Percentiles rank a stretch among this genome's conserved stretches.
Evolutionary conservation across 2,329 filamentous ascomycete genomes (phyloP).

Genomic region (Sporothrix euskadiensis): DNA sequence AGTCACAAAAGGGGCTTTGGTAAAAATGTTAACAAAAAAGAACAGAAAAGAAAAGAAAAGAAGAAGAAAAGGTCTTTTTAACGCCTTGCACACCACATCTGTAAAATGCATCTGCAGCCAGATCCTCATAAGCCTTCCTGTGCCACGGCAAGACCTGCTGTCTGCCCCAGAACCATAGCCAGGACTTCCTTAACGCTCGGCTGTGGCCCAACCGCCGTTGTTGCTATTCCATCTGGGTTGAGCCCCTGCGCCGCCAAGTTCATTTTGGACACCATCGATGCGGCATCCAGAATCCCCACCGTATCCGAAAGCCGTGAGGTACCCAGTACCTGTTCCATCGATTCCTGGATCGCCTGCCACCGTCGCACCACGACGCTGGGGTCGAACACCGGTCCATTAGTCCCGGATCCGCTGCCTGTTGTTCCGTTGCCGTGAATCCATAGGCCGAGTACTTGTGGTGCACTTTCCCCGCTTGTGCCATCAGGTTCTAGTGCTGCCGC

Average conservation of each 20-base stretch:
- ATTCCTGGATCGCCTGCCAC: constrained; percentile 41
- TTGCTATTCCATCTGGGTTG: constrained; percentile 42
- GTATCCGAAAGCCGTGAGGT: constrained; percentile 23
- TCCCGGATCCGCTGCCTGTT: constrained; percentile 13
- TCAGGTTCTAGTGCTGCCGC: not conserved
- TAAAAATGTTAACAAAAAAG: not conserved
- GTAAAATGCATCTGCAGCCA: not conserved
- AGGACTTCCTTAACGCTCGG: constrained; percentile 49
- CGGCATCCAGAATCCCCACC: constrained; percentile 25
- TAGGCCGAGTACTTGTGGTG: constrained; percentile 50
- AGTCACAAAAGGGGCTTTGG: not conserved
- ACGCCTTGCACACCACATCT: not conserved
- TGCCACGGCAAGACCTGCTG: not conserved
- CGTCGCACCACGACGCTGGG: constrained; percentile 43
- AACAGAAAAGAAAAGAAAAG: not conserved
- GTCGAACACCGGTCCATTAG: constrained; percentile 30
- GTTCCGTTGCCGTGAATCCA: constrained; percentile 51
- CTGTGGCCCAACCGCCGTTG: constrained; percentile 48
- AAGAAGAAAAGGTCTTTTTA: not conserved
- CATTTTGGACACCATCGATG: constrained; percentile 10
- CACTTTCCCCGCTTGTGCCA: not conserved
- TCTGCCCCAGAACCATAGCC: constrained; percentile 26
- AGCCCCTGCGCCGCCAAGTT: constrained; percentile 9
- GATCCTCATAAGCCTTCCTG: not conserved
- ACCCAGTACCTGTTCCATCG: constrained; percentile 27